These are phyloP conservation scores for Azolla pinnata DNA, from an alignment of 75 land plant species.

Conservation along the genomic window DNA sequence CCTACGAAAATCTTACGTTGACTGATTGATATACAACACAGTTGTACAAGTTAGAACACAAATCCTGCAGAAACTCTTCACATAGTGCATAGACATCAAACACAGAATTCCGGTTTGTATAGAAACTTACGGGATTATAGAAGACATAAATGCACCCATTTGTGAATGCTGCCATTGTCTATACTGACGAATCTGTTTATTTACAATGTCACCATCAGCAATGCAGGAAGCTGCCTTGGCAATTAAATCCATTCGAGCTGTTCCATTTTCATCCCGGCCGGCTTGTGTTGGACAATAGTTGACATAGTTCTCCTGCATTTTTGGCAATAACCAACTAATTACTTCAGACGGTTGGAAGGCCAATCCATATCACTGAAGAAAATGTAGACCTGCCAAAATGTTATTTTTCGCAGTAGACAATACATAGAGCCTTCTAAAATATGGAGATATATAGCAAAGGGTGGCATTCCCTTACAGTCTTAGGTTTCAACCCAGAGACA, in stretches of 20 bases:
- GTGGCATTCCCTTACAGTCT: too few relatives aligned
- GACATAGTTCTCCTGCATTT: constrained; percentile 89
- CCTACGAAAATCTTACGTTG: too few relatives aligned
- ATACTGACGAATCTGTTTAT: constrained; percentile 87
- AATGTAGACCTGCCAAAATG: too few relatives aligned
- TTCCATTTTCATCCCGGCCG: constrained; percentile 66
- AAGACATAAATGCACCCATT: constrained; percentile 59
- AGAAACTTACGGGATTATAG: constrained; percentile 77
- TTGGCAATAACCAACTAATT: too few relatives aligned
- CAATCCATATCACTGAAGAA: too few relatives aligned
- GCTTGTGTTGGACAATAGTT: constrained; percentile 68
- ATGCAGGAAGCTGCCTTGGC: constrained; percentile 90
- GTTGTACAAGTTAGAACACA: too few relatives aligned
- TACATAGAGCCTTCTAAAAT: too few relatives aligned
- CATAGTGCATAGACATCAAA: background rate
- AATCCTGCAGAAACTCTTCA: too few relatives aligned
- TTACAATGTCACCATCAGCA: constrained; percentile 87
- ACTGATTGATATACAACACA: background rate
- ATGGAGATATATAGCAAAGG: too few relatives aligned
- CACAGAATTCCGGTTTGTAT: background rate
- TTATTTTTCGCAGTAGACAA: too few relatives aligned
- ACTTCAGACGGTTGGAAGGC: too few relatives aligned
- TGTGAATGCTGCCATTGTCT: constrained; percentile 94
- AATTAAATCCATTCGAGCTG: constrained; percentile 64
- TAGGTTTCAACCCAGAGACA: too few relatives aligned